Evolutionary conservation across 2,329 filamentous ascomycete genomes (phyloP).

Genomic region (Aspergillus jensenii): DNA sequence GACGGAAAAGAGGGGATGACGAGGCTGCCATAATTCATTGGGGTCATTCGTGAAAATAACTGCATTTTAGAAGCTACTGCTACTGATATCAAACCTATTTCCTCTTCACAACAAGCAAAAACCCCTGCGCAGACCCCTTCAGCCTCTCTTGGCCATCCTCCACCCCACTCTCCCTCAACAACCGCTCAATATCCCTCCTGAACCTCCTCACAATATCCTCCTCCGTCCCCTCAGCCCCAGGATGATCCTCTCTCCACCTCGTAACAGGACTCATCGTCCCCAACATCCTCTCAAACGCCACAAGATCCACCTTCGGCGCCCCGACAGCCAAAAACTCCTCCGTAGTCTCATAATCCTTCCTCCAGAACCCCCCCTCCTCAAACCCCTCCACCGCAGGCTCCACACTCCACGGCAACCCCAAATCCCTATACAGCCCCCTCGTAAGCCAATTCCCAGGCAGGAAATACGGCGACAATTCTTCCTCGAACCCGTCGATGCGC

Average conservation of each 20-base stretch:
- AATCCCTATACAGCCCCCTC: constrained; percentile 41
- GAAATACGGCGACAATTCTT: constrained; percentile 40
- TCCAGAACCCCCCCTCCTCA: background rate
- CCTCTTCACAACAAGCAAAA: constrained; percentile 3
- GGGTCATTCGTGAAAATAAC: too few species aligned
- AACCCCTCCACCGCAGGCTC: constrained; percentile 37
- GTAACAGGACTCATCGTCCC: constrained; percentile 8
- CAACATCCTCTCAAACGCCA: constrained; percentile 1
- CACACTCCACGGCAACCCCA: constrained; percentile 53
- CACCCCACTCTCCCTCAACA: constrained; percentile 1
- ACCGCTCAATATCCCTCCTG: constrained; percentile 5
- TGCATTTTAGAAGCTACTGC: too few species aligned
- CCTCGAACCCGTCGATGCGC: constrained; percentile 40
- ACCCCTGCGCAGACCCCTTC: background rate
- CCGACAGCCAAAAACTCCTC: background rate
- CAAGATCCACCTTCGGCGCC: background rate
- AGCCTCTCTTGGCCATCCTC: constrained; percentile 5
- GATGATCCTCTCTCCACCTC: constrained; percentile 9
- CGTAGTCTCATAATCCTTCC: background rate
- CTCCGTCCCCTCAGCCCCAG: constrained; percentile 5
- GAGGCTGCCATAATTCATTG: too few species aligned
- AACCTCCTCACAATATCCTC: constrained; percentile 1
- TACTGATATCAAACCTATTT: background rate
- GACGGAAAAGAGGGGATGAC: too few species aligned
- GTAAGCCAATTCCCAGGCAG: constrained; percentile 46